phyloP scores from a whole-genome alignment of 805 yeast genomes.

The Sungouiella blattae region DNA sequence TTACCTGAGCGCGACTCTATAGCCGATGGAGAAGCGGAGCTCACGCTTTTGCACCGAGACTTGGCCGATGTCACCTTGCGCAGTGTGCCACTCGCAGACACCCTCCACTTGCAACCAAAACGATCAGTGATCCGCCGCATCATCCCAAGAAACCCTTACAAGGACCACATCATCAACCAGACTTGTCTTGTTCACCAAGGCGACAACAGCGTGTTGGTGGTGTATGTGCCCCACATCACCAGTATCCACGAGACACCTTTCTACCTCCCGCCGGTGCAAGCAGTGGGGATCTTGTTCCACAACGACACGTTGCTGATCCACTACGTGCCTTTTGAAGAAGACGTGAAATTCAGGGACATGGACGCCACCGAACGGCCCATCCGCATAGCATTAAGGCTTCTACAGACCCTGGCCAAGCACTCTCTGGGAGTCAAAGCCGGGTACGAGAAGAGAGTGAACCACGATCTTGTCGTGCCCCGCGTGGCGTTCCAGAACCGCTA shows the following conservation, averaged over 20 bases:
- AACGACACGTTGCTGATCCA: conserved; percentile 59
- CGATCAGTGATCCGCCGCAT: conserved; percentile 61
- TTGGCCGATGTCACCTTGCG: conserved; percentile 32
- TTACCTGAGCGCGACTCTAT: conserved; percentile 25
- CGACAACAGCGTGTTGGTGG: conserved; percentile 46
- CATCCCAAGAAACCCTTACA: conserved; percentile 87
- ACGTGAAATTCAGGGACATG: conserved; percentile 21
- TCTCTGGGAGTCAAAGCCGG: conserved; percentile 81
- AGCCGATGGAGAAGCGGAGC: conserved; percentile 10
- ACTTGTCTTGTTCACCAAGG: conserved; percentile 59
- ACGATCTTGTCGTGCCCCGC: conserved; percentile 81
- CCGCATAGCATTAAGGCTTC: conserved; percentile 75
- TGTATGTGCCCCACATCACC: conserved; percentile 75
- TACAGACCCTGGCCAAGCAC: conserved; percentile 80
- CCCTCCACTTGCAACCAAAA: background rate
- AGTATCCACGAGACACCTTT: conserved; percentile 66
- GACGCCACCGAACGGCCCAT: conserved; percentile 58
- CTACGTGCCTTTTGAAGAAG: conserved; percentile 58
- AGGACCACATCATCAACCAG: conserved; percentile 80
- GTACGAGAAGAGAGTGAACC: conserved; percentile 82
- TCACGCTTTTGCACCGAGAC: conserved; percentile 27
- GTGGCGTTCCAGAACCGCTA: conserved; percentile 81
- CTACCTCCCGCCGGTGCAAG: conserved; percentile 82
- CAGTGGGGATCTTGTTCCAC: conserved; percentile 65
- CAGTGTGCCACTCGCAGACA: conserved; percentile 20